Conservation (phyloP, 2,329 filamentous ascomycete species). For the Hymenotorrendiella dingleyae region DNA sequence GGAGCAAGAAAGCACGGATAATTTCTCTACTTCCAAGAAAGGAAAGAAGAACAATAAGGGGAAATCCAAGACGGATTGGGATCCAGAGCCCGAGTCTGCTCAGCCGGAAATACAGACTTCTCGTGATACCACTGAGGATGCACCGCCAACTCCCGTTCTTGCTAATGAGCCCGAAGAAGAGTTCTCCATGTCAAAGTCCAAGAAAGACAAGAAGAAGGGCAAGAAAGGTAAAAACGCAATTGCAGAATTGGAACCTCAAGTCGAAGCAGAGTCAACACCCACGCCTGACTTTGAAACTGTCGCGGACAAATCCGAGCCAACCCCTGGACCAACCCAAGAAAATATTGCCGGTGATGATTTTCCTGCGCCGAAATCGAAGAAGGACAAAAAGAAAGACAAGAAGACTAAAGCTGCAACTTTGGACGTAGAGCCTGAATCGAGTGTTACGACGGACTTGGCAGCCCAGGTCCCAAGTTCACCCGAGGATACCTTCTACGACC, state of each 20-base stretch:
- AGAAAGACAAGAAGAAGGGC: conserved; percentile 13
- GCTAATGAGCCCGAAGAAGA: background rate
- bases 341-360: background rate
- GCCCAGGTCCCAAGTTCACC: too few relatives aligned
- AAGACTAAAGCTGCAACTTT: conserved; percentile 5
- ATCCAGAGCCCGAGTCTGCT: conserved; percentile 7
- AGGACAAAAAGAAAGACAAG: conserved; percentile 13
- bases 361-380: conserved; percentile 6
- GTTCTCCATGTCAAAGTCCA: conserved; percentile 3
- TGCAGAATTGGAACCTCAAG: too few relatives aligned
- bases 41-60: conserved; percentile 33
- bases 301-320: too few relatives aligned
- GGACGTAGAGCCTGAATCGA: conserved; percentile 1
- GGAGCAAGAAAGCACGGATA: too few relatives aligned
- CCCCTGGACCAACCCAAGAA: too few relatives aligned
- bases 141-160: background rate
- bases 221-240: too few relatives aligned
- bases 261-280: too few relatives aligned
- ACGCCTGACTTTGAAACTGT: too few relatives aligned
- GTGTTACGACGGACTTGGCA: too few relatives aligned
- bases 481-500: too few relatives aligned
- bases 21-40: conserved; percentile 17
- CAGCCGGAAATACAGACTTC: background rate
- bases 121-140: background rate
- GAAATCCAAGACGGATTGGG: conserved; percentile 17